Evolutionary conservation across 2,329 filamentous ascomycete species (phyloP), one percentile per base, ranked within the genome.

Genomic region (Xylaria multiplex): DNA sequence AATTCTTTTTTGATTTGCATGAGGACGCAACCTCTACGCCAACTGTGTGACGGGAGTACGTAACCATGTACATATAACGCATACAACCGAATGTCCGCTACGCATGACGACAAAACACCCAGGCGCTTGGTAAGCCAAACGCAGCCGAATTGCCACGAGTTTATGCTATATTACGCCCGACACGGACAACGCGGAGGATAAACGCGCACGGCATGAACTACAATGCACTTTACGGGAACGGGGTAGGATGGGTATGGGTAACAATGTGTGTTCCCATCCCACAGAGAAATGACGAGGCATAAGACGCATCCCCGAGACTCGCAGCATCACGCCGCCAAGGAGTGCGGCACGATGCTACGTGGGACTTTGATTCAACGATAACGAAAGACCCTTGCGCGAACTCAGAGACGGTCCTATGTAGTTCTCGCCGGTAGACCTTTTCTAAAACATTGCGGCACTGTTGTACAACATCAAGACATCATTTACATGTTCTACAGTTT

Each of bases 111-210:
- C 24, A 55, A 30, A 55, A 55, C 30, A 55, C 53, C 66, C 66
- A 57, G 19, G 59, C 43, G 64, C 54, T 62, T 66, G 66, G 66
- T 59, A 64, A 54, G 64, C 55, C 42, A 50, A 37, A 58, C 55
- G 60, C 57, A 64, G 45, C 59, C 48, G 52, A 45, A n/a, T 30
- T 63, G 52, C 64, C 64, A 68, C 66, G 63, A 64, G 60, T 55
- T 56, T 64, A 68, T 64, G 56, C 59, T 60, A 66, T 63, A 58
- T 63, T 56, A 46, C 30, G 45, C 58, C 49, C 30, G 49, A 59
- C 54, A 48, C 54, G 46, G 30, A 57, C 35, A 49, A 61, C 54
- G 66, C 59, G 59, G 66, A 54, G 58, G 54, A 43, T 55, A 48
- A 62, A 59, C 35, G n/a, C 53, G 35, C 62, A 56, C 53, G 54